These are phyloP conservation scores for Zygoascus tannicola DNA, from an alignment of 805 yeast species.

Conservation along the genomic window DNA sequence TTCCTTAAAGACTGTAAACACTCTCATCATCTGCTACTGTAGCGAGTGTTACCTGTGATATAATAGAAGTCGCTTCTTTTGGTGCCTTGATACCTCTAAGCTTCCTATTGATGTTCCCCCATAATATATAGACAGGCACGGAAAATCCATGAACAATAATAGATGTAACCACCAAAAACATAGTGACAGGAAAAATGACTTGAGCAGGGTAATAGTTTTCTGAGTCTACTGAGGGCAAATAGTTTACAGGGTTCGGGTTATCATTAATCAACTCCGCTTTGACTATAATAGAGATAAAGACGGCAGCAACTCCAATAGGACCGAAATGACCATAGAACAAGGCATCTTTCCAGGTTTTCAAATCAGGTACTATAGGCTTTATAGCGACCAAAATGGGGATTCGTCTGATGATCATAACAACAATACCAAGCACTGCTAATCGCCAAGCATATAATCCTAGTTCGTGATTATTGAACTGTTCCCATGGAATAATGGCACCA, in stretches of 20 bases:
- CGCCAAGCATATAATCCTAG: conserved; percentile 74
- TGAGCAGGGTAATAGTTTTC: conserved; percentile 53
- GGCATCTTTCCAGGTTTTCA: conserved; percentile 89
- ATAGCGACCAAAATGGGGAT: conserved; percentile 70
- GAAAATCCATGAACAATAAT: conserved; percentile 88
- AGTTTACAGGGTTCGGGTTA: conserved; percentile 48
- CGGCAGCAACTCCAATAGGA: conserved; percentile 92
- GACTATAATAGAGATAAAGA: conserved; percentile 74
- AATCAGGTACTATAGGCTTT: conserved; percentile 76
- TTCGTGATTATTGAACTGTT: conserved; percentile 49
- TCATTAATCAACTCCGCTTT: conserved; percentile 57
- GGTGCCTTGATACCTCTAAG: no score
- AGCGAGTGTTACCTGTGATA: no score
- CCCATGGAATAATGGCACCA: conserved; percentile 90
- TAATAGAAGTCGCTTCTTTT: no score
- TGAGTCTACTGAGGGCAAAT: conserved; percentile 37
- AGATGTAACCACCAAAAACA: conserved; percentile 72
- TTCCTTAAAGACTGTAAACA: no score
- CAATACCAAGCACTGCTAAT: conserved; percentile 61
- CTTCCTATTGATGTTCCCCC: conserved; percentile 83
- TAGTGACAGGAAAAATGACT: conserved; percentile 71
- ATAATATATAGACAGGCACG: conserved; percentile 66
- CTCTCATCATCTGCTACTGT: no score
- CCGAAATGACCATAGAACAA: conserved; percentile 93
- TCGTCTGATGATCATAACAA: conserved; percentile 66